Evolutionary conservation across 768 basidiomycete species (phyloP), one percentile per base, ranked within the genome.

Genomic region (Lactarius trivialis): DNA sequence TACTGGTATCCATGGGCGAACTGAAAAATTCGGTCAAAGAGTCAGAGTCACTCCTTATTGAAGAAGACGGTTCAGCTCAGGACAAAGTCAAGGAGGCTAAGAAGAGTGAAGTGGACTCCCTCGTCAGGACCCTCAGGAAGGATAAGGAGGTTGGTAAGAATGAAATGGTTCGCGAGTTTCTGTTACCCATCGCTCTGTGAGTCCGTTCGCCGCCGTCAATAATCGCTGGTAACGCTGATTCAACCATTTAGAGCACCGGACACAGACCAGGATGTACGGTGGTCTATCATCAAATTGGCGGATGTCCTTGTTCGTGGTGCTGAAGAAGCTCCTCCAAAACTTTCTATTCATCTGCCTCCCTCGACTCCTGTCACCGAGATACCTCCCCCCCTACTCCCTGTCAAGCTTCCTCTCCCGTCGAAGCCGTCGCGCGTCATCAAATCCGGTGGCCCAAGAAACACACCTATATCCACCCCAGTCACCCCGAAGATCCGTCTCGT

Each of bases 251-350:
- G 92, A 34, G 82, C 85, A 34, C 79, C 87, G 0, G 85, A 88
- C 63, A 79, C 85, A 58, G 93, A 97, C 72, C 81, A 91, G 69
- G 91, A 96, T 75, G 89, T 95, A 43, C 87, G 94, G 51, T 91
- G 93, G 85, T 91, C 88, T 66, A 76, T 96, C 54, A 79, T 98
- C 69, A 98, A 98, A 74, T 77, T 97, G 26, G 92, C 91, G 6
- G 96, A 98, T 68, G 79, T 96, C 21, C 81, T 93, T 48, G 86
- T 95, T 67, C 85, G 87, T 56, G 89, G 91, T 26, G 77, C 85
- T 3, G 85, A 91, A 61, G 96, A 98, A 73, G 80, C 85, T 2
- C 78, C 89, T 7, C 95, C 95, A 1, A 93, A 91, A 60, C 86
- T 95, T 64, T 90, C 85, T 51, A 85, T 95, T 55, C 89, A 92